These are phyloP conservation scores for Claviceps sp. DNA, from an alignment of 2,329 filamentous ascomycete species.

Conservation along the genomic window DNA sequence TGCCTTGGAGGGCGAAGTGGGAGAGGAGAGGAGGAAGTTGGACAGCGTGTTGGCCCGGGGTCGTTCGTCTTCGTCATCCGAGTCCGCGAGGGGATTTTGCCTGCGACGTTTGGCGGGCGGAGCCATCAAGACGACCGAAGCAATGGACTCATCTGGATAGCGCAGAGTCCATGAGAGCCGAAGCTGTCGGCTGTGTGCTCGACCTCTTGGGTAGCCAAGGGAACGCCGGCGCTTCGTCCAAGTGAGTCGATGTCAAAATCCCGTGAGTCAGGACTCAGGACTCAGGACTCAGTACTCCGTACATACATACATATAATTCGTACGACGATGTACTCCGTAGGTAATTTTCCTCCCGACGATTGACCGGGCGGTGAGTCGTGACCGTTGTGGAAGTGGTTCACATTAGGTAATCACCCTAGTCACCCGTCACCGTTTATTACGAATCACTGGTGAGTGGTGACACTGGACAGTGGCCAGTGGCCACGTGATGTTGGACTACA, in stretches of 20 bases:
- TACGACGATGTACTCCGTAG: too few species aligned
- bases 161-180: conserved; percentile 11
- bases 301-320: too few species aligned
- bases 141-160: conserved; percentile 15
- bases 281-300: too few species aligned
- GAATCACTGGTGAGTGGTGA: too few species aligned
- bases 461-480: too few species aligned
- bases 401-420: too few species aligned
- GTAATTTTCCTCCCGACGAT: too few species aligned
- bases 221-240: neutral
- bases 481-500: too few species aligned
- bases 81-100: conserved; percentile 38
- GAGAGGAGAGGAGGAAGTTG: conserved; percentile 42
- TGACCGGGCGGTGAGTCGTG: too few species aligned
- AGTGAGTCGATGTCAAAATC: neutral
- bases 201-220: neutral
- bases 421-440: too few species aligned
- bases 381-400: too few species aligned
- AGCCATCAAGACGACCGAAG: conserved; percentile 34
- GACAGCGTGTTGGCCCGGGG: conserved; percentile 32
- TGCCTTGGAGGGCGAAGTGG: conserved; percentile 24
- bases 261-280: neutral
- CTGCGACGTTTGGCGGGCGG: conserved; percentile 46
- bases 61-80: conserved; percentile 36
- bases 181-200: neutral